Evolutionary conservation across 2,329 filamentous ascomycete species (phyloP), one percentile per base, ranked within the genome.

Genomic region (Bisporella sp.): DNA sequence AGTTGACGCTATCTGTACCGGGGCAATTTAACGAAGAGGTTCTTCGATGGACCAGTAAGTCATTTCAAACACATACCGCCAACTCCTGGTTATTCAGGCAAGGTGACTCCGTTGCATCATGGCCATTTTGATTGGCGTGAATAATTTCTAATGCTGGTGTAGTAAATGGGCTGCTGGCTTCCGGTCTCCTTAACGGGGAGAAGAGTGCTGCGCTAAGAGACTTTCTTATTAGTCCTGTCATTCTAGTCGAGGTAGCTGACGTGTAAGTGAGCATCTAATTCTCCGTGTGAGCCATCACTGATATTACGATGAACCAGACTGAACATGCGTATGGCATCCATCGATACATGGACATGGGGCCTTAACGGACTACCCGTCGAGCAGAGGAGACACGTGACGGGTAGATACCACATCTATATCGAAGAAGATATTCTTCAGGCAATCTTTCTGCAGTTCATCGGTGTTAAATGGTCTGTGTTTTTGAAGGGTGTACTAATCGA

Each of bases 341-440:
- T 82, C 2, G 69, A 74, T 21, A 72, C 64, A 29, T 82, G 78
- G 78, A 60, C 65, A 9, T 82, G 78, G 77, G 68, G 70, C 5
- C 63, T 64, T 4, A 66, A 66, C 2, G 66, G 45, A 8, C 45
- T 81, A 3, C 64, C 71, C 1, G 58, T 80, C 5, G 69, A 77
- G 45, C 73, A 76, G 68, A 69, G 77, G 35, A 70, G 74, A 28
- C 75, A 79, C 48, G 61, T 81, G n/a, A 81, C 78, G 54, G 76
- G 77, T 1, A 76, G 76, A 50, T 82, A 81, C 59, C 71, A 78
- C 4, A 73, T 81, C n/a, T 79, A 74, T 59, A 79, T 81, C 69
- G 76, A 81, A 43, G 77, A 79, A 57, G 79, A 83, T 53, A 66
- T 79, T 21, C 70, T 80, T 6, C 74, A 80, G 56, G 73, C 74